Evolutionary conservation across 768 basidiomycete genomes (phyloP).

Genomic region (Hydnomerulius pinastri): DNA sequence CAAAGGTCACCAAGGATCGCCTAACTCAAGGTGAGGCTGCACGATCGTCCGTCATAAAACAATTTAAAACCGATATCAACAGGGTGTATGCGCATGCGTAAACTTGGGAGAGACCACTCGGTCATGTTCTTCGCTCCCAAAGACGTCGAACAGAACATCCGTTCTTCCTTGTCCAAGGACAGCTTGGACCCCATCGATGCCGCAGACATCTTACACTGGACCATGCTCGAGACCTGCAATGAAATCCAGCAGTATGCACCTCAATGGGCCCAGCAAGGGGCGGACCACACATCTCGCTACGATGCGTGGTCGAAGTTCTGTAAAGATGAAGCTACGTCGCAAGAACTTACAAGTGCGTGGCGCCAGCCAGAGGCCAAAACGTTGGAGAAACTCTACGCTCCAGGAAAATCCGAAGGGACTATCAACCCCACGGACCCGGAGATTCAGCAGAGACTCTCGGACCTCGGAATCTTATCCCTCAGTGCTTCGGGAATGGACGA

Average conservation of each 20-base stretch:
- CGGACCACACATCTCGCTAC: slow-evolving; percentile 32
- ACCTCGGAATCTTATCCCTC: slow-evolving; percentile 29
- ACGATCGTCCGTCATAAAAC: background rate
- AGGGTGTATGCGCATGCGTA: slow-evolving; percentile 56
- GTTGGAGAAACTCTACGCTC: slow-evolving; percentile 37
- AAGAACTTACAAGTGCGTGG: slow-evolving; percentile 30
- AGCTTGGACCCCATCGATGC: slow-evolving; percentile 10
- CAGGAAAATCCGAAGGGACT: slow-evolving; percentile 6
- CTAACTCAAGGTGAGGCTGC: slow-evolving; percentile 46
- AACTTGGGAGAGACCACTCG: slow-evolving; percentile 46
- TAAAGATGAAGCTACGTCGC: background rate
- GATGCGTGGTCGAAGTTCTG: slow-evolving; percentile 19
- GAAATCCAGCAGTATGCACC: slow-evolving; percentile 39
- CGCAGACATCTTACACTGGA: slow-evolving; percentile 46
- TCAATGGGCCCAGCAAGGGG: slow-evolving; percentile 46
- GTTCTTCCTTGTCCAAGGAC: slow-evolving; percentile 20
- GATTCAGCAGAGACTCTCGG: slow-evolving; percentile 26
- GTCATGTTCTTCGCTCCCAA: slow-evolving; percentile 46
- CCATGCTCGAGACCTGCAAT: slow-evolving; percentile 43
- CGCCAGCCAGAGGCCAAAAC: slow-evolving; percentile 40
- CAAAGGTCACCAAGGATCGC: slow-evolving; percentile 53
- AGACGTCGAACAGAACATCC: slow-evolving; percentile 43
- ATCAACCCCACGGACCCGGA: slow-evolving; percentile 4
- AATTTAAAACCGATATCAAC: slow-evolving; percentile 13
- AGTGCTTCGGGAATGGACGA: slow-evolving; percentile 36